These are phyloP conservation scores for Lipomyces orientalis DNA, from an alignment of 805 yeast species.

Conservation along the genomic window DNA sequence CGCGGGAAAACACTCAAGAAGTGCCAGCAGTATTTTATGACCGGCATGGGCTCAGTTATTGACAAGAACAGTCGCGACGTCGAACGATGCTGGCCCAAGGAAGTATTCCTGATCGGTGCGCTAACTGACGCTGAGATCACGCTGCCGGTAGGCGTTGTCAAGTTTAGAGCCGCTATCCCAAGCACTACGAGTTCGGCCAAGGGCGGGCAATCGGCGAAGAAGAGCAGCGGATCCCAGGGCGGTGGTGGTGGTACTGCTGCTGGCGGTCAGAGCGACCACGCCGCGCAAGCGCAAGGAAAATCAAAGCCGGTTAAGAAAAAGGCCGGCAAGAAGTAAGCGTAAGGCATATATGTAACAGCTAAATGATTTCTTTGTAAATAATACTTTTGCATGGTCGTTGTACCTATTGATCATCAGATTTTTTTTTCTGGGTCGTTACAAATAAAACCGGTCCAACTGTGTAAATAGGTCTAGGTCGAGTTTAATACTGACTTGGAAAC, in stretches of 20 bases:
- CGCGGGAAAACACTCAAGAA: slow-evolving; percentile 87
- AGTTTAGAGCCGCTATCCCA: slow-evolving; percentile 48
- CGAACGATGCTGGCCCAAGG: slow-evolving; percentile 74
- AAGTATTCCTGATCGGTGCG: slow-evolving; percentile 59
- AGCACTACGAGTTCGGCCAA: slow-evolving; percentile 5
- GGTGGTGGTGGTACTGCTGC: background rate
- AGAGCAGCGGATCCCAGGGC: background rate
- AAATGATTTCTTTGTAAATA: background rate
- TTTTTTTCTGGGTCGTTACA: background rate
- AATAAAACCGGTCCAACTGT: too few species aligned
- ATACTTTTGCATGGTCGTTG: background rate
- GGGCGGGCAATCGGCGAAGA: background rate
- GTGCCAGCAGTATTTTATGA: slow-evolving; percentile 61
- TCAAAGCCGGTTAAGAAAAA: background rate
- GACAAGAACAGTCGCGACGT: slow-evolving; percentile 53
- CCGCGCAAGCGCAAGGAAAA: background rate
- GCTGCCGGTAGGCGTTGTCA: slow-evolving; percentile 70
- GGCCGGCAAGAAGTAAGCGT: background rate
- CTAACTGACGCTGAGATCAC: slow-evolving; percentile 70
- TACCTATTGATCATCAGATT: background rate
- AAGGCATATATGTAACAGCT: background rate
- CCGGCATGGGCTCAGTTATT: slow-evolving; percentile 49
- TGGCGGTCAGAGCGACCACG: background rate
- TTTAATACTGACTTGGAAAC: background rate
- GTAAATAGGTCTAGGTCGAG: background rate